Conservation (phyloP, 75 land plant genomes). For the Cupressus sempervirens region DNA sequence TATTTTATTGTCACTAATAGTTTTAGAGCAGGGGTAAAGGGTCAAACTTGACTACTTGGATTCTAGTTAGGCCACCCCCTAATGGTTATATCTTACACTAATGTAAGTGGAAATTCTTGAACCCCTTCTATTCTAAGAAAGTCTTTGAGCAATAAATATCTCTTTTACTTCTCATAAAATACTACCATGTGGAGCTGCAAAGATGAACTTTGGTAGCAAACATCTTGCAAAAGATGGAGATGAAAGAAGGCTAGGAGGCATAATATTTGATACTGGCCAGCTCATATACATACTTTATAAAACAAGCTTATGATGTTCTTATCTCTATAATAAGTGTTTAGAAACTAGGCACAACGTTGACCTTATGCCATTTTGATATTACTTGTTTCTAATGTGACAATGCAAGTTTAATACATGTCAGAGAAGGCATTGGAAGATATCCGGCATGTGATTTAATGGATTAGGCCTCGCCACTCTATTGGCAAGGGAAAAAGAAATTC, state of each 20-base stretch:
- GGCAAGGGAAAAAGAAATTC: conserved; percentile 56
- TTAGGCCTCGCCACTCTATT: conserved; percentile 59
- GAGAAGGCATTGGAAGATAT: conserved; percentile 33
- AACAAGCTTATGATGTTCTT: conserved; percentile 44
- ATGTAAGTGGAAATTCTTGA: no score
- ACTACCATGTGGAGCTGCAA: conserved; percentile 49
- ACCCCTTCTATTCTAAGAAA: background rate
- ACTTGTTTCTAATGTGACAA: conserved; percentile 5
- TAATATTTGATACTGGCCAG: conserved; percentile 87
- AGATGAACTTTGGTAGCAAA: conserved; percentile 34
- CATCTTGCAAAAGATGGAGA: conserved; percentile 6
- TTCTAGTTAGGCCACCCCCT: background rate
- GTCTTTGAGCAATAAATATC: background rate
- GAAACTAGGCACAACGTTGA: background rate
- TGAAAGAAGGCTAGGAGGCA: conserved; percentile 23
- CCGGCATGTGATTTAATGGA: conserved; percentile 48
- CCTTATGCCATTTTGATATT: background rate
- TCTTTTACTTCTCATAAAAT: conserved; percentile 31
- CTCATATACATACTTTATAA: conserved; percentile 69
- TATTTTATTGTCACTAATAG: no score
- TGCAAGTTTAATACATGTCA: conserved; percentile 31
- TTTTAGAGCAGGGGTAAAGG: background rate
- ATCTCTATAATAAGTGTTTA: conserved; percentile 45
- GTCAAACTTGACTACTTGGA: background rate
- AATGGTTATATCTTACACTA: background rate